phyloP scores from a whole-genome alignment of 345 rosid genomes.

The Eucalyptus tenuipes region DNA sequence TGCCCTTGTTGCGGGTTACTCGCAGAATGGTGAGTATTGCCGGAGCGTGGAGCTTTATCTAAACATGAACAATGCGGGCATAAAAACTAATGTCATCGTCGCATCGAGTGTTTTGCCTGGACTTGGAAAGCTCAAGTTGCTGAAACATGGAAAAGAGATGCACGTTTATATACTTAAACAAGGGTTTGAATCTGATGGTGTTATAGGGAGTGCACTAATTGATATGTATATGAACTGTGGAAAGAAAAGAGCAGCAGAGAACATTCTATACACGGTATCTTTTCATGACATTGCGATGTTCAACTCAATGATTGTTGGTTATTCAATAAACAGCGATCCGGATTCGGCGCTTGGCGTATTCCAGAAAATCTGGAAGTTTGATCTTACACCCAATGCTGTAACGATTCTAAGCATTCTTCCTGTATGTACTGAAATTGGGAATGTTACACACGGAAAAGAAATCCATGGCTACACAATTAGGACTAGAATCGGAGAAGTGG shows the following conservation, averaged over 20 bases:
- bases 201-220: slow-evolving; percentile 30
- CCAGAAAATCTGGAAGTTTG: slow-evolving; percentile 14
- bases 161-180: slow-evolving; percentile 28
- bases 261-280: slow-evolving; percentile 12
- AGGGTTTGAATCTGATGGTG: slow-evolving; percentile 25
- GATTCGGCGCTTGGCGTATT: slow-evolving; percentile 18
- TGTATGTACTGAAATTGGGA: slow-evolving; percentile 24
- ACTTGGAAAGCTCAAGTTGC: slow-evolving; percentile 24
- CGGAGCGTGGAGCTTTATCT: slow-evolving; percentile 18
- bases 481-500: slow-evolving; percentile 6
- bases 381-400: slow-evolving; percentile 21
- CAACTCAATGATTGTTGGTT: slow-evolving; percentile 45
- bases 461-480: slow-evolving; percentile 38
- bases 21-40: slow-evolving; percentile 20
- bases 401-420: slow-evolving; percentile 36
- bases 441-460: slow-evolving; percentile 31
- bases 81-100: slow-evolving; percentile 23
- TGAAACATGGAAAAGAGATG: slow-evolving; percentile 42
- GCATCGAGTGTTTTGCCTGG: slow-evolving; percentile 36
- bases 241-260: slow-evolving; percentile 22
- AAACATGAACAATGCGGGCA: slow-evolving; percentile 16
- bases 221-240: slow-evolving; percentile 48
- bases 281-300: slow-evolving; percentile 22
- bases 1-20: slow-evolving; percentile 34
- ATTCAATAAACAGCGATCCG: slow-evolving; percentile 18